phyloP scores from a whole-genome alignment of 1,284 basidiomycete genomes.

The Ceratobasidium sp. region DNA sequence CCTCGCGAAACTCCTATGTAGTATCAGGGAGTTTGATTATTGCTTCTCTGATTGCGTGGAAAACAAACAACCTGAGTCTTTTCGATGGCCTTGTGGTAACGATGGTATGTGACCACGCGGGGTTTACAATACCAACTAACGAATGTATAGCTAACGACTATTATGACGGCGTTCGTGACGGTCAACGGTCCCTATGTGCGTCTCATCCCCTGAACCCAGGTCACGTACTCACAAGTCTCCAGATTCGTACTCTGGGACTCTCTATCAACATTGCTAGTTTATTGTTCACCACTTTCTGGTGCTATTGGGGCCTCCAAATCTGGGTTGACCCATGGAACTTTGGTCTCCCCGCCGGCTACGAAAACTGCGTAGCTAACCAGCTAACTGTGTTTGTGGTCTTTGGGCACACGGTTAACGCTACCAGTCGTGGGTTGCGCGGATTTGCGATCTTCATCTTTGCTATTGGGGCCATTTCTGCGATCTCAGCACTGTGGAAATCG shows the following conservation, averaged over 20 bases:
- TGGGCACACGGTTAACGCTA: constrained; percentile 17
- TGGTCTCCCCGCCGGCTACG: background rate
- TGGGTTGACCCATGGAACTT: constrained; percentile 31
- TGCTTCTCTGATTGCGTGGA: constrained; percentile 27
- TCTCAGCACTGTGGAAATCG: constrained; percentile 10
- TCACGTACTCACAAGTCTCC: background rate
- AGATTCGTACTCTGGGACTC: constrained; percentile 28
- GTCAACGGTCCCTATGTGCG: constrained; percentile 37
- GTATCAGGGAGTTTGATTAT: constrained; percentile 37
- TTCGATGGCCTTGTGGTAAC: constrained; percentile 29
- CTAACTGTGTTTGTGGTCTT: constrained; percentile 30
- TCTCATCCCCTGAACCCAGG: background rate
- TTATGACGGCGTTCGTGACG: constrained; percentile 41
- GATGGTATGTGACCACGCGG: constrained; percentile 3
- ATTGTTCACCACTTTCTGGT: constrained; percentile 36
- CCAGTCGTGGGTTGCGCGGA: constrained; percentile 27
- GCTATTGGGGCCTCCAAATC: constrained; percentile 42
- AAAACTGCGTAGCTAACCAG: background rate
- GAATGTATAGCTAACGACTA: constrained; percentile 32
- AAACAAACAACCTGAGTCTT: constrained; percentile 7
- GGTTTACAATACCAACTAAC: background rate
- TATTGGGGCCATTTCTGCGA: constrained; percentile 9
- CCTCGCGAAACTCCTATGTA: constrained; percentile 37
- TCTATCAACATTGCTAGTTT: constrained; percentile 38
- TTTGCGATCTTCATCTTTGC: constrained; percentile 38